Percentiles rank a stretch among this genome's conserved stretches.
phyloP scores from a whole-genome alignment of 192 early-diverging fungal species.

The Backusella morwellensis region DNA sequence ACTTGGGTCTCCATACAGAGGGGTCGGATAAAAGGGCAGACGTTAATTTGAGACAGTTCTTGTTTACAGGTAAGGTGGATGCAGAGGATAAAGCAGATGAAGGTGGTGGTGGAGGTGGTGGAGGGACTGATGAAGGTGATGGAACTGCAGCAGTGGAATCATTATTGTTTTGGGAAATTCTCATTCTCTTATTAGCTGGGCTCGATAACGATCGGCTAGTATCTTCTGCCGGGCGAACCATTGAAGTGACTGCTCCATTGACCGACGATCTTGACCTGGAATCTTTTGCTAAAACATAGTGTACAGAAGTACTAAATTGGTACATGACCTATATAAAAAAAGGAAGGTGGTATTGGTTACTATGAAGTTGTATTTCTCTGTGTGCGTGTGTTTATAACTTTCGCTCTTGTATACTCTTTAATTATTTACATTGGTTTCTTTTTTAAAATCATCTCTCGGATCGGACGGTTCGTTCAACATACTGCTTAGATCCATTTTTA shows the following conservation, averaged over 20 bases:
- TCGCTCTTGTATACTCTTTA: background rate
- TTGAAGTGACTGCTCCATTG: background rate
- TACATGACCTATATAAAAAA: conserved; percentile 10
- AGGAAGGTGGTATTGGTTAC: background rate
- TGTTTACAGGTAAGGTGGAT: background rate
- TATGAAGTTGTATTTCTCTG: background rate
- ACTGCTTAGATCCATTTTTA: conserved; percentile 13
- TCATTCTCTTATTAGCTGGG: background rate
- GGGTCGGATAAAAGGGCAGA: background rate
- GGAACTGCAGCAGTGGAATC: background rate
- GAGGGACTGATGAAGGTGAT: background rate
- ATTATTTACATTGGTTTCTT: conserved; percentile 5
- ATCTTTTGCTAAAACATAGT: conserved; percentile 6
- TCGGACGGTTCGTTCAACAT: conserved; percentile 12
- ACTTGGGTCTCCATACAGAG: conserved; percentile 16
- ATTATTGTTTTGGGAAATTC: background rate
- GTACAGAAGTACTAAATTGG: conserved; percentile 16
- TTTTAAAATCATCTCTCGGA: background rate
- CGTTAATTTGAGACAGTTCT: background rate
- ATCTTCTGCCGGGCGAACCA: background rate
- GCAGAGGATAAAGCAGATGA: background rate
- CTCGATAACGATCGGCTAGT: background rate
- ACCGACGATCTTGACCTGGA: background rate
- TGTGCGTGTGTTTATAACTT: background rate
- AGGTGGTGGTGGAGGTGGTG: background rate